Evolutionary conservation across 371 early-diverging fungal genomes (phyloP), one percentile per base, ranked within the genome.

Genomic region (Mortierella sp.): DNA sequence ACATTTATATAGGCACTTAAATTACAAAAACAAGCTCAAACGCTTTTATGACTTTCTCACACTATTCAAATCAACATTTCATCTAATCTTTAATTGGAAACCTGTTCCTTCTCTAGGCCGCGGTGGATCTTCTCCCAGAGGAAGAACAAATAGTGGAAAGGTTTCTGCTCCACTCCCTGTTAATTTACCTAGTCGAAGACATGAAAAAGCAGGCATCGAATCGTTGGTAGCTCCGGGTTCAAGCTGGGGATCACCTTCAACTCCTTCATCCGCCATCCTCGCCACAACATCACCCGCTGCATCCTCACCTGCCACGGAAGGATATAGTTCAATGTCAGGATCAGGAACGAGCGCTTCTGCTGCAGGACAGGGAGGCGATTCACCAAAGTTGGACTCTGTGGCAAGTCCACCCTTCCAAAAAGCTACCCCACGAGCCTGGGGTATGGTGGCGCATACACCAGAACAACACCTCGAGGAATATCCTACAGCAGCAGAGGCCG

Each of bases 401-500:
- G 26, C 17, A 40, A 54, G 66, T 23, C 70, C 80, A 10, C 65
- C 75, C 9, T 61, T 62, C 31, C 79, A 72, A 28, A 80, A 71
- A 29, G 2, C 80, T 15, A 29, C 68, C 2, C 70, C 80, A 2
- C 67, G 80, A 17, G 80, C 68, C 0, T 80, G 80, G 80, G 75
- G 80, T 1, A 49, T 68, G 8, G 71, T 80, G 3, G 61, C 71
- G 0, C 68, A 69, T 37, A 54, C 75, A 0, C 58, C 66, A 15
- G 75, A 80, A 31, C 66, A 70, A 12, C 45, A 63, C 26, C 68
- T 70, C 6, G 80, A 70, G 3, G 80, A 80, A 60, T 80, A 59
- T 53, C 80, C 80, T 3, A 80, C 80, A 45, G 80, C 80, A 23
- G 80, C 80, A 13, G 80, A 80, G 47, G 80, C 80, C 22, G 68